Base-by-base conservation (phyloP, 805 yeast species). In the Lipomyces oligophaga region DNA sequence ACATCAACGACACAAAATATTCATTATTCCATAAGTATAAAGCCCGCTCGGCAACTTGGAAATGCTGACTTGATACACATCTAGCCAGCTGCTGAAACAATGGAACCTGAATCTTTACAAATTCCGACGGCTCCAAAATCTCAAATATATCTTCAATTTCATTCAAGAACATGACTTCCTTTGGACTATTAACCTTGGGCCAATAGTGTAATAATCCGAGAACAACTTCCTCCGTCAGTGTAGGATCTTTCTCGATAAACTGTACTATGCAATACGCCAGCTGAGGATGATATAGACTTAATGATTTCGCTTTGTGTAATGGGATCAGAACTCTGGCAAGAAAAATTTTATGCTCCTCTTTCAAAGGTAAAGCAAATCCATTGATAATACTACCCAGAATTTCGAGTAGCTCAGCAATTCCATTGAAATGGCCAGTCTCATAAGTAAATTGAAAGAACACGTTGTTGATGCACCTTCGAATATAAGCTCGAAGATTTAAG, bases 121-220 rank as follows among this genome's bases (percentile, higher is more conserved):
- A 93, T 67, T 93, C 97, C 47, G 77, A 72, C 11, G 97, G 95
- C 67, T 90, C 97, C 73, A 90, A 87, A 24, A 87, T 93, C 69
- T 93, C 98, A 63, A 89, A 86, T 3, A 93, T 89, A 64, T 93
- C 98, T 67, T 93, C 98, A 55, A 93, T 79, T 70, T 93, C 98
- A 67, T 90, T 87, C 62, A 93, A 71, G 61, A 89, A 93, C 94
- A 93, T 83, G 21, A 93, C 85, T 68, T 93, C 98, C 63, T 93
- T 93, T 11, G 97, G 93, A 21, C 94, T 81, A 62, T 87, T 87
- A 40, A 85, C 81, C 66, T 93, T 93, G 45, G 98, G 98, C 98
- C 98, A 93, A 70, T 81, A 93, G 61, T 95, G 76, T 59, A 93
- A 70, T 50, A 93, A 70, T 2, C 97, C 96, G 86, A 86, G 81